Conservation (phyloP, 495 filamentous ascomycete genomes). For the Beverwykella pulmonaria region DNA sequence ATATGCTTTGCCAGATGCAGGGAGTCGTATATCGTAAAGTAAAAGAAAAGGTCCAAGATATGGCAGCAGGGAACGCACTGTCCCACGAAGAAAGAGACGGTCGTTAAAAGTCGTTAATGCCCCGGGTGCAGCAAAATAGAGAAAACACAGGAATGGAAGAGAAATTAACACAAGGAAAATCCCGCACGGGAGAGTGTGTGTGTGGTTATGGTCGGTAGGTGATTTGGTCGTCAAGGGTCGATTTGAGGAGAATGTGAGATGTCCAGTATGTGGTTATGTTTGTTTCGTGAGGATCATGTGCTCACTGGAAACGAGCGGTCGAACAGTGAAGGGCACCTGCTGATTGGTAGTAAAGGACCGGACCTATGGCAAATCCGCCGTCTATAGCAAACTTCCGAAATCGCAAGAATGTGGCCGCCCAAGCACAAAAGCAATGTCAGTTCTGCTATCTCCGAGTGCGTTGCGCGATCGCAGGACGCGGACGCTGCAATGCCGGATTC, state of each 20-base stretch:
- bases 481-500: constrained; percentile 26
- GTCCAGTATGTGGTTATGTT: constrained; percentile 15
- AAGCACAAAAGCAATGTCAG: constrained; percentile 25
- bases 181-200: constrained; percentile 9
- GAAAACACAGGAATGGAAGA: constrained; percentile 35
- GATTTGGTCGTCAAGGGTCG: neutral
- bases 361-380: constrained; percentile 26
- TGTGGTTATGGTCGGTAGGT: constrained; percentile 5
- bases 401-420: constrained; percentile 20
- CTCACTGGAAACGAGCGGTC: constrained; percentile 22
- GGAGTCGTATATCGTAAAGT: constrained; percentile 39
- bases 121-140: constrained; percentile 25
- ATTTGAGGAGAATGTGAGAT: neutral
- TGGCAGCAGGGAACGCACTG: constrained; percentile 12
- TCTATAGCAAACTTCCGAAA: constrained; percentile 35
- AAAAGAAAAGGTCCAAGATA: constrained; percentile 26
- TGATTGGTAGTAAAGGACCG: constrained; percentile 8
- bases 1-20: constrained; percentile 34
- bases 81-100: constrained; percentile 17
- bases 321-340: constrained; percentile 18
- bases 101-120: constrained; percentile 39
- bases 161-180: constrained; percentile 35
- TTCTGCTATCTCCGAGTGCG: constrained; percentile 30
- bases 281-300: neutral
- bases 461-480: constrained; percentile 25